Percentiles rank a stretch among this genome's conserved stretches.
These are phyloP conservation scores for Penicillium cinerascens DNA, from an alignment of 495 filamentous ascomycete species.

Conservation along the genomic window DNA sequence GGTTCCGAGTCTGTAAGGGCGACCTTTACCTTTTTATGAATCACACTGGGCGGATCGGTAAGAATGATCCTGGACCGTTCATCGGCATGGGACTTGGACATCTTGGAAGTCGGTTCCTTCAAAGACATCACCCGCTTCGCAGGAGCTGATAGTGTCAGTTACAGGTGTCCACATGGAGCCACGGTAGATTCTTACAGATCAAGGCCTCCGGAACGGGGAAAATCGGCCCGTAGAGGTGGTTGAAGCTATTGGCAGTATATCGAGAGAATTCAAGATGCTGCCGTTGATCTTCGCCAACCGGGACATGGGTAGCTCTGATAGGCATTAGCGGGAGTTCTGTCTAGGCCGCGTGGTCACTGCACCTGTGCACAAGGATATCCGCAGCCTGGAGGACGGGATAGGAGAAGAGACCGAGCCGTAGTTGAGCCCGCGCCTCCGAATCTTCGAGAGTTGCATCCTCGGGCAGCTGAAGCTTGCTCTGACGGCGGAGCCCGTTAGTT, in stretches of 20 bases:
- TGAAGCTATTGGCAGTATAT: constrained; percentile 80
- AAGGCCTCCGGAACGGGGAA: constrained; percentile 69
- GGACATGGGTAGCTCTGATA: constrained; percentile 81
- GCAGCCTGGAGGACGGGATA: constrained; percentile 96
- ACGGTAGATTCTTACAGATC: constrained; percentile 51
- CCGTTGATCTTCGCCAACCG: constrained; percentile 87
- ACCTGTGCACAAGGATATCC: constrained; percentile 86
- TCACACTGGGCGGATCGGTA: constrained; percentile 59
- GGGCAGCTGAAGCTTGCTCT: constrained; percentile 68
- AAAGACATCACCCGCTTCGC: constrained; percentile 88
- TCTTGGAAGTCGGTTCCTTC: constrained; percentile 69
- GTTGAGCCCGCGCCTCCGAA: constrained; percentile 47
- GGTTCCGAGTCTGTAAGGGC: constrained; percentile 74
- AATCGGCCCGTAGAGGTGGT: constrained; percentile 62
- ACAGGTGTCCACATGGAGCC: background rate
- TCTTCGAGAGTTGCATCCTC: constrained; percentile 53
- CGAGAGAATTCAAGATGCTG: constrained; percentile 94
- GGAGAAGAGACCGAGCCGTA: constrained; percentile 90
- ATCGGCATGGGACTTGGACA: constrained; percentile 84
- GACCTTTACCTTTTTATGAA: constrained; percentile 61
- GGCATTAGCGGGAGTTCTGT: constrained; percentile 13
- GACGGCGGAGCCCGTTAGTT: constrained; percentile 7
- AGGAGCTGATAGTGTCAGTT: constrained; percentile 49
- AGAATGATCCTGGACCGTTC: constrained; percentile 74
- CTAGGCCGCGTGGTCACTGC: constrained; percentile 8